Base-by-base conservation (phyloP, 805 yeast genomes). In the Sugiyamaella marilandica region DNA sequence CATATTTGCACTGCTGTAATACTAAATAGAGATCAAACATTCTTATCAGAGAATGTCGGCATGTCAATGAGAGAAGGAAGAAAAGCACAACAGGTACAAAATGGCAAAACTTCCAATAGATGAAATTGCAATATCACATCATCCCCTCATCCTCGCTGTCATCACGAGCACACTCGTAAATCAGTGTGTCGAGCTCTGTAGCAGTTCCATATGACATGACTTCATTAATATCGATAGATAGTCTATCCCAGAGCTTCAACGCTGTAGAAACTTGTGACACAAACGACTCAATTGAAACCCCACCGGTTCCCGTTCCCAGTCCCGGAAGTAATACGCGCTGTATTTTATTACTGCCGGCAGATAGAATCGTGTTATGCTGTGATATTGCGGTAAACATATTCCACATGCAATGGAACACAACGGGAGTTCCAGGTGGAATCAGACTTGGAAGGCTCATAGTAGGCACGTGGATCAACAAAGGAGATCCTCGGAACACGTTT, bases 281-380 rank as follows among this genome's bases (percentile, higher is more conserved):
- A 32, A 69, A 72, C 2, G 67, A 24, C 10, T 64, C 63, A 8
- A 50, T 31, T 0, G 70, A 65, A 4, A 73, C 55, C 1, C 62
- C 63, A 1, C 77, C 77, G 44, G 62, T 67, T 0, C 77, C 77
- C 1, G 77, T 70, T 1, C 74, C 77, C 8, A 73, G 49, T 1
- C 75, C 76, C 0, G 76, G 68, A 8, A 74, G 34, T 1, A 74
- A 51, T 5, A 71, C 29, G 1, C 66, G 62, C 43, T 58, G 58
- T 7, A 69, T 60, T 4, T 53, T 39, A 24, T 24, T n/a, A 8
- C 47, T 13, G 37, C 39, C 45, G 24, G 37, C 29, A 11, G 36
- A 35, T 13, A 33, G 2, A 21, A n/a, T 21, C 19, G 34, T 24
- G 47, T 57, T 48, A 43, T 50, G 16, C 4, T 21, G 21, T 1